Base-by-base conservation (phyloP, 2,329 filamentous ascomycete genomes). In the Chaetomiaceae sp. region DNA sequence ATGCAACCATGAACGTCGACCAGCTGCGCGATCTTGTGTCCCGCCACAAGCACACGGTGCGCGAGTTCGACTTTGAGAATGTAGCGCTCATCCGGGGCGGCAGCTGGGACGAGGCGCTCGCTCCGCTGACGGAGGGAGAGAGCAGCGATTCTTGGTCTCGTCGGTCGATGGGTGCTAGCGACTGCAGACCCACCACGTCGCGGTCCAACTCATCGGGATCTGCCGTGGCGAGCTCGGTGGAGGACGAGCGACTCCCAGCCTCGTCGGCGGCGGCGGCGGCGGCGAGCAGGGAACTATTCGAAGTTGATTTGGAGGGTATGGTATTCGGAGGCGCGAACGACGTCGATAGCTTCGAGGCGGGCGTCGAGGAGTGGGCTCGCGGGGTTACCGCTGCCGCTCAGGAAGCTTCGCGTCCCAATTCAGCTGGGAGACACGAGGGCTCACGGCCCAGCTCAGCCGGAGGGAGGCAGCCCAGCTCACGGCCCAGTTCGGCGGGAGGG, bases 101-200 rank as follows among this genome's bases (percentile, higher is more conserved):
- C 25, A 85, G 76, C 53, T 95, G 89, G 89, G 86, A 94, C 54
- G 85, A 90, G 27, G 89, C 89, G 0, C 78, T 95, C n/a, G 81
- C 83, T 34, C 86, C 87, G 1, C 72, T 95, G 52, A 82, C 79
- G 64, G 64, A 75, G 64, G 74, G 67, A 57, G 71, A 61, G 58
- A 68, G 58, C 34, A 65, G 65, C 48, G 68, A 71, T 29, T 64
- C 70, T 20, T 78, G 75, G 75, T 72, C 71, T 10, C 66, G 71
- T 18, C 64, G 70, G 51, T 75, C 73, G 3, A 62, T 66, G 21
- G 68, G 65, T 13, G 60, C 56, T 21, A 60, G 55, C 30, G 67
- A 65, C 30, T 65, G 65, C 48, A 66, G 66, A 37, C 58, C 62
- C 13, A 43, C 51, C 13, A 60, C 59, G 23, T 49, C 54, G 10